These are phyloP conservation scores for Cystofilobasidium bisporidii DNA, from an alignment of 768 basidiomycete genomes.

Conservation along the genomic window DNA sequence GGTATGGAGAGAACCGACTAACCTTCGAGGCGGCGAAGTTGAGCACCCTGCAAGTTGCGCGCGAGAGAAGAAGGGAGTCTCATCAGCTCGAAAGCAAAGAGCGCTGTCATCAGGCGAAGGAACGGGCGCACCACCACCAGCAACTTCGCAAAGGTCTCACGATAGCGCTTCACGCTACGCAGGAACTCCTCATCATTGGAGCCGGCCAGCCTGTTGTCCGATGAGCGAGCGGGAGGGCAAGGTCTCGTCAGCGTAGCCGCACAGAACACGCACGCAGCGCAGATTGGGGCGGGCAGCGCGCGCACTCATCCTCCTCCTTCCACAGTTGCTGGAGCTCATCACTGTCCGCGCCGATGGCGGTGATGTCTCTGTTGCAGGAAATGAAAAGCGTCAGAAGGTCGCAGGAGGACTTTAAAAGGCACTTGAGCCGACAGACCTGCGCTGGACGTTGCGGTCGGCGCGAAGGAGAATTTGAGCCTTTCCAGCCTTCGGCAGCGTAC, in stretches of 20 bases:
- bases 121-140: too few relatives aligned
- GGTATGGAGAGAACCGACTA: neutral
- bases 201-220: too few relatives aligned
- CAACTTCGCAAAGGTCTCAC: neutral
- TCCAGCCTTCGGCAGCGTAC: slow-evolving; percentile 29
- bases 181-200: too few relatives aligned
- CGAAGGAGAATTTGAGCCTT: slow-evolving; percentile 36
- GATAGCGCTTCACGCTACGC: too few relatives aligned
- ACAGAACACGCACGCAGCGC: too few relatives aligned
- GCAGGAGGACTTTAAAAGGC: neutral
- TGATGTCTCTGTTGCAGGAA: neutral
- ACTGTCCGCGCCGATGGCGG: slow-evolving; percentile 32
- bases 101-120: too few relatives aligned
- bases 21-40: neutral
- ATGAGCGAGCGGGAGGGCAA: too few relatives aligned
- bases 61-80: too few relatives aligned
- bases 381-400: neutral
- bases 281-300: neutral
- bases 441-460: slow-evolving; percentile 39
- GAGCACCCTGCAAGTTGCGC: neutral
- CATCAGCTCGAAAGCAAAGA: too few relatives aligned
- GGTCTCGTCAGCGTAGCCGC: too few relatives aligned
- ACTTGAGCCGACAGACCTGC: slow-evolving; percentile 32
- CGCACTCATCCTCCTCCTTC: slow-evolving; percentile 30
- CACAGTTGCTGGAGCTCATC: slow-evolving; percentile 32